Evolutionary conservation across 805 yeast species (phyloP), one percentile per base, ranked within the genome.

Genomic region (Zygosaccharomyces lentus): DNA sequence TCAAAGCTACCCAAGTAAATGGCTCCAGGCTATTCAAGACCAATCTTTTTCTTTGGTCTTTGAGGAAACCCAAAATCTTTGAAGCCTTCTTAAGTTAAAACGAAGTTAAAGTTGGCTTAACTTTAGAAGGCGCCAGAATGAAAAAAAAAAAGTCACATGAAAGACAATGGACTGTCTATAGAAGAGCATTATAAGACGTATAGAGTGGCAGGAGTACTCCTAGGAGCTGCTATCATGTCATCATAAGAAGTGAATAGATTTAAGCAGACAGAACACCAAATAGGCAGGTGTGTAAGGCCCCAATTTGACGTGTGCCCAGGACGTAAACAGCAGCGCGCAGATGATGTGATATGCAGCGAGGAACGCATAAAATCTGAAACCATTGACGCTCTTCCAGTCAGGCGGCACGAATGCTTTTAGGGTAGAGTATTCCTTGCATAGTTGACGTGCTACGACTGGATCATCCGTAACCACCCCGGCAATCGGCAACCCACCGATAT

Each of bases 381-480:
- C 67, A 40, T 57, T 59, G 13, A 32, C 36, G 5, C 58, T 46
- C 21, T 34, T 37, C 40, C 49, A 46, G 2, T 37, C 27, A n/a
- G 66, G 65, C 6, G 41, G 34, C 2, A 29, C 32, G 30, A 57
- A 56, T 9, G 43, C 37, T n/a, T 39, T 40, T 13, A 34, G 34
- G 15, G 34, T 36, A 2, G 44, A 46, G 34, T 45, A 45, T 13
- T 47, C 46, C 5, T 37, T 35, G 16, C 51, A 39, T 17, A 57
- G 35, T 21, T 48, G 40, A 17, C 56, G 52, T 7, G 65, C 53
- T 21, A 45, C 43, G 2, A 49, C 34, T 16, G 67, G 67, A 41
- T 59, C 55, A 48, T 64, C 68, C 1, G 66, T 61, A 7, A 64
- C 57, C n/a, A 57, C 51, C 31, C 67, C 68, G 29, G 50, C 44